phyloP scores from a whole-genome alignment of 768 basidiomycete species.

The Psilocybe tampanensis region DNA sequence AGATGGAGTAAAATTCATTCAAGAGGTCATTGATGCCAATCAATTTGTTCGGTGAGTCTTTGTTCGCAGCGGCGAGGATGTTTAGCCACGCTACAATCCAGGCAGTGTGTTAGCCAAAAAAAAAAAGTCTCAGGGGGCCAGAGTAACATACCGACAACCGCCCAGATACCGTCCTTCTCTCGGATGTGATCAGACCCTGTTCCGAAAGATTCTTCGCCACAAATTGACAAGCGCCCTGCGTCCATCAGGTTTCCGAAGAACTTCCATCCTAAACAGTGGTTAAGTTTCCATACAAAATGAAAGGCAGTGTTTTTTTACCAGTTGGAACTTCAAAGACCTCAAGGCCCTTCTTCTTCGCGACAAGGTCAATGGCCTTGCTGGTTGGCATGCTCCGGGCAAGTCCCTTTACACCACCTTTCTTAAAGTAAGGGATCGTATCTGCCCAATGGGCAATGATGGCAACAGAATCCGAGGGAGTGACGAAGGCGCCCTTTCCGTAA shows the following conservation, averaged over 20 bases:
- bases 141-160: conserved; percentile 75
- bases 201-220: conserved; percentile 98
- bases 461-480: conserved; percentile 96
- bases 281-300: not conserved
- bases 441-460: conserved; percentile 99
- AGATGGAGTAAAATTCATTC: conserved; percentile 83
- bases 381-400: conserved; percentile 98
- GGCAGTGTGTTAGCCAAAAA: not conserved
- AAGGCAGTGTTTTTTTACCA: conserved; percentile 45
- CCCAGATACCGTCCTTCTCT: conserved; percentile 99
- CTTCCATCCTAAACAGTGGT: conserved; percentile 78
- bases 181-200: conserved; percentile 99
- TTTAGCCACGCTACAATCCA: conserved; percentile 84
- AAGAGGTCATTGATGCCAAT: conserved; percentile 92
- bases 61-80: conserved; percentile 90
- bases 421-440: conserved; percentile 89
- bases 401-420: conserved; percentile 90
- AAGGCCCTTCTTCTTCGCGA: conserved; percentile 90
- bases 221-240: conserved; percentile 95
- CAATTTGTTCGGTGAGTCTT: conserved; percentile 69
- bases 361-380: conserved; percentile 93
- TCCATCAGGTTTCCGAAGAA: conserved; percentile 99
- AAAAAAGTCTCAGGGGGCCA: not conserved
- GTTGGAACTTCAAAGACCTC: conserved; percentile 98
- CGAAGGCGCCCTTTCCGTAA: conserved; percentile 97